Conservation (phyloP, 225 moss, liverwort and hornwort species). For the Bryoerythrophyllum caledonicum region DNA sequence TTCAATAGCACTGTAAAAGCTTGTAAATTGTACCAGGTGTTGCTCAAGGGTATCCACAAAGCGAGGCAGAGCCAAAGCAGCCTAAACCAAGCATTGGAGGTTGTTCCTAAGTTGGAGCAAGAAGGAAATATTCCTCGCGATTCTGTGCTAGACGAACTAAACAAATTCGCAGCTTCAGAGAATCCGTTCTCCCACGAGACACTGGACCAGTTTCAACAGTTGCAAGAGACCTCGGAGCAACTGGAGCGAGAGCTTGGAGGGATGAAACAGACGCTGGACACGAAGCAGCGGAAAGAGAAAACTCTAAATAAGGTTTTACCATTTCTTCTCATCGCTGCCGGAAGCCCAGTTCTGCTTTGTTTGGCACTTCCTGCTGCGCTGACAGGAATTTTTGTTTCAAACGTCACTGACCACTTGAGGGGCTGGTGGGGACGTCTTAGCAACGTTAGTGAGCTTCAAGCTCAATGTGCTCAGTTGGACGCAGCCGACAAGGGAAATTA, state of each 20-base stretch:
- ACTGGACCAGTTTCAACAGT: conserved; percentile 32
- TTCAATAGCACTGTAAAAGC: conserved; percentile 32
- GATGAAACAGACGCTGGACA: conserved; percentile 22
- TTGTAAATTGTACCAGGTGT: conserved; percentile 27
- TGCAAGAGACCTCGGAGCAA: conserved; percentile 28
- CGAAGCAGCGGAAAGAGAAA: conserved; percentile 25
- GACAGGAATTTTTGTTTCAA: conserved; percentile 19
- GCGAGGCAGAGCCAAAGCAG: conserved; percentile 32
- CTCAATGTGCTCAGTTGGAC: conserved; percentile 35
- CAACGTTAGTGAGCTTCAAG: conserved; percentile 21
- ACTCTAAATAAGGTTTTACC: conserved; percentile 23
- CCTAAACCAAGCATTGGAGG: conserved; percentile 33
- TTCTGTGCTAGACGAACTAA: conserved; percentile 26
- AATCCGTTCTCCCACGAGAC: conserved; percentile 28
- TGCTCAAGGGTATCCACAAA: conserved; percentile 29
- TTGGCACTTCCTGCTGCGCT: conserved; percentile 31
- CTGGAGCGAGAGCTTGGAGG: conserved; percentile 23
- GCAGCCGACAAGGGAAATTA: conserved; percentile 35
- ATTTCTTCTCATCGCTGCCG: conserved; percentile 22
- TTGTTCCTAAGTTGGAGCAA: conserved; percentile 21
- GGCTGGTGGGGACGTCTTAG: conserved; percentile 30
- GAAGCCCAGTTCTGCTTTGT: conserved; percentile 32
- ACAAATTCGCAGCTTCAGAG: conserved; percentile 14
- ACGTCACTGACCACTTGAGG: conserved; percentile 1
- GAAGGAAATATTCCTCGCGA: conserved; percentile 16